A percentile compares a stretch with the other conserved stretches of the same genome.
Conservation (phyloP, 345 rosid species). For the Citrus glauca region DNA sequence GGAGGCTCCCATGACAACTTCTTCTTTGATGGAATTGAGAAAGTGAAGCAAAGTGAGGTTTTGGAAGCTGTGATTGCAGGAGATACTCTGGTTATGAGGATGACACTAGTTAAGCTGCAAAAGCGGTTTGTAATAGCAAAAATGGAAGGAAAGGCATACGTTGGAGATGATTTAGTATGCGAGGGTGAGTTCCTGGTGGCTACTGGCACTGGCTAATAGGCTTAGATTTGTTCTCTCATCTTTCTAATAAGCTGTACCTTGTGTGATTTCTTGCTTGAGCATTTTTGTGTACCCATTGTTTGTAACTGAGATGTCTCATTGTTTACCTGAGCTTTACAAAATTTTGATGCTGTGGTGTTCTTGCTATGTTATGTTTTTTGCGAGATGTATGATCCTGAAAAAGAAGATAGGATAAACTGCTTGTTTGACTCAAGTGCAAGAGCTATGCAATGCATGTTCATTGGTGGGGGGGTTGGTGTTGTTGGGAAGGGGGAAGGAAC, state of each 20-base stretch:
- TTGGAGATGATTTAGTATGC: conserved; percentile 72
- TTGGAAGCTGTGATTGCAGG: conserved; percentile 94
- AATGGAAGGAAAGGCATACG: conserved; percentile 94
- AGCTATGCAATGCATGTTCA: neutral
- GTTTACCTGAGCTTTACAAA: neutral
- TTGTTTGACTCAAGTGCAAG: neutral
- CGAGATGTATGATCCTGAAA: too few relatives aligned
- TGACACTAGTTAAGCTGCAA: conserved; percentile 84
- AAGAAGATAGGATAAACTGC: too few relatives aligned
- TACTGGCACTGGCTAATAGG: conserved; percentile 37
- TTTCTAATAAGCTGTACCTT: neutral
- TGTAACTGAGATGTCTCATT: neutral
- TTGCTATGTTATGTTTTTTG: neutral
- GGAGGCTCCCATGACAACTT: conserved; percentile 73
- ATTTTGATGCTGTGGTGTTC: neutral
- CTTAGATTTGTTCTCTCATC: neutral
- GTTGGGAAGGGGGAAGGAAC: too few relatives aligned
- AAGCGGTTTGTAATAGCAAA: conserved; percentile 86
- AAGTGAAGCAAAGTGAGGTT: conserved; percentile 56
- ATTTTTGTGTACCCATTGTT: neutral
- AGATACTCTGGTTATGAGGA: conserved; percentile 91
- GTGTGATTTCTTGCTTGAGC: neutral
- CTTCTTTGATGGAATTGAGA: conserved; percentile 84
- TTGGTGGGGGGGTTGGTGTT: too few relatives aligned
- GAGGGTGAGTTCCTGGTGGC: conserved; percentile 96